A percentile compares a stretch with the other conserved stretches of the same genome.
Conservation (phyloP, 176 grass and related monocot genomes). For the Triticum urartu region DNA sequence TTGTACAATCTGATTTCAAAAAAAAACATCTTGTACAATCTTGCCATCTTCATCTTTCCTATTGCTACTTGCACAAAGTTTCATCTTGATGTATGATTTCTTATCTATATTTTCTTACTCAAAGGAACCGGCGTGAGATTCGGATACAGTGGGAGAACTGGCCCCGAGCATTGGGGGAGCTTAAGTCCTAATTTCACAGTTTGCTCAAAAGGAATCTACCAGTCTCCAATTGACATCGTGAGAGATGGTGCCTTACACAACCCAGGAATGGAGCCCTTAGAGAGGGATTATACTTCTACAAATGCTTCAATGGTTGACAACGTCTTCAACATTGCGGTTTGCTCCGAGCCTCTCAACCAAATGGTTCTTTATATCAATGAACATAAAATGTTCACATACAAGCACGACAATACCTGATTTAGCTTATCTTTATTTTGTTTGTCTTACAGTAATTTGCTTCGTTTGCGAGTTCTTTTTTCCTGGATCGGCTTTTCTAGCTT, state of each 20-base stretch:
- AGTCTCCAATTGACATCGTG: conserved; percentile 75
- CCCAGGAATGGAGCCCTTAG: conserved; percentile 50
- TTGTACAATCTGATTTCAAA: not conserved
- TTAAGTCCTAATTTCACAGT: conserved; percentile 59
- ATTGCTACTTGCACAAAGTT: not conserved
- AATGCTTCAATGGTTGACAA: conserved; percentile 72
- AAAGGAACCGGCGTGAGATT: conserved; percentile 46
- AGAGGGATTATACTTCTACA: conserved; percentile 56
- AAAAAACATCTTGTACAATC: not conserved
- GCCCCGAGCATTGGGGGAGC: conserved; percentile 63
- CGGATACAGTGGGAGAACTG: conserved; percentile 57
- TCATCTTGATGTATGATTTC: not conserved
- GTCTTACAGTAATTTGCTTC: not conserved
- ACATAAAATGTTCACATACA: not conserved
- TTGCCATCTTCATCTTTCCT: not conserved
- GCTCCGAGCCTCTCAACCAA: conserved; percentile 29
- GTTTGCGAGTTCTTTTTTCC: not conserved
- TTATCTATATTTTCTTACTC: not conserved
- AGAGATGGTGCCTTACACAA: conserved; percentile 34
- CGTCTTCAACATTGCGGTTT: conserved; percentile 68
- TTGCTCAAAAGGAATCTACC: conserved; percentile 69
- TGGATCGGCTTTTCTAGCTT: not conserved
- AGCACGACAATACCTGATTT: not conserved
- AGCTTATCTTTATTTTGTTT: not conserved
- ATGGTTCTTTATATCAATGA: not conserved